Base-by-base conservation (phyloP, 148 eudicot species). In the Rhododendron ferrugineum region DNA sequence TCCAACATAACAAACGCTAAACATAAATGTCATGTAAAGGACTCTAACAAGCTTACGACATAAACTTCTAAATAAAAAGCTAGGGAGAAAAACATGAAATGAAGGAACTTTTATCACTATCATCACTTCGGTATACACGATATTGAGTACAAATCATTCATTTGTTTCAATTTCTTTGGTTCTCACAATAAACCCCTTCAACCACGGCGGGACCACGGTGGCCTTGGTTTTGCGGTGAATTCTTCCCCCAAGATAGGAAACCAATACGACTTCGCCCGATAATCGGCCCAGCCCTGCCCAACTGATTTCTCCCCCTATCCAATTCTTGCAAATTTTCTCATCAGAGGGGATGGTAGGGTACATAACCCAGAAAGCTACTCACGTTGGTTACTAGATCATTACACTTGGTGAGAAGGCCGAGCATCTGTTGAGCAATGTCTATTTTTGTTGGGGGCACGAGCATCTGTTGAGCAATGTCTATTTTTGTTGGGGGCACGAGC, bases 341-440 rank as follows among this genome's bases (percentile, higher is more conserved):
- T 92, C 90, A 92, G 58, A 93, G 91, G 47, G 95, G 84, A 86
- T 92, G 93, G 81, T 93, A 93, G 6, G 98, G 98, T 82, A 90
- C 87, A 78, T 94, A 94, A 46, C 98, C 98, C 28, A 90, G 47
- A 28, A 74, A 50, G 66, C 88, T 89, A 87, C 84, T 89, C 87
- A 96, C 75, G 49, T 87, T 89, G 84, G 89, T 87, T 77, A 96
- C 98, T 64, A 92, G 90, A 52, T 96, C 98, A 52, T 88, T 90
- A 86, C 98, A 94, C 90, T 88, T 90, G 0, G 85, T 87, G 82
- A 96, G 87, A 68, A 96, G 91, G 83, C 86, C 89, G 79, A 96
- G 85, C 92, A 96, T 89, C 86, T 92, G 93, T 76, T 89, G 94
- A 23, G 93, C 89, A 85, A 96, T 89, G 76, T 95, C 97, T 32